Percentiles rank a stretch among this genome's conserved stretches.
phyloP scores from a whole-genome alignment of 2,329 filamentous ascomycete species.

The Metarhizium brunneum region DNA sequence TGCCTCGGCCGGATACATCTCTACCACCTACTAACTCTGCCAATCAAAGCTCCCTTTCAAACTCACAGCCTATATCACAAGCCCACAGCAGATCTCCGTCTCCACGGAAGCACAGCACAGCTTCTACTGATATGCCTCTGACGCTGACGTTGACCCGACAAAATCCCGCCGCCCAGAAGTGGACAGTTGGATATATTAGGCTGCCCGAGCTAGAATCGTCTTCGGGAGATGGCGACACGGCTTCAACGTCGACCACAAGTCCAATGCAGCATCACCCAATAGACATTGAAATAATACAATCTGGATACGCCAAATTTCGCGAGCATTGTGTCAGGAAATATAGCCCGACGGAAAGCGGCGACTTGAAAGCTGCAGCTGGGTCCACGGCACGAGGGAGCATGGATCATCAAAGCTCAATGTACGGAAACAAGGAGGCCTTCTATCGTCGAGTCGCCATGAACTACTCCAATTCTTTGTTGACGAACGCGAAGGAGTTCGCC shows the following conservation, averaged over 20 bases:
- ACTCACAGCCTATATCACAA: background rate
- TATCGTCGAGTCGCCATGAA: conserved; percentile 48
- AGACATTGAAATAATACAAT: conserved; percentile 42
- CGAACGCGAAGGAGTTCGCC: conserved; percentile 26
- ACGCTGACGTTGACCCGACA: conserved; percentile 61
- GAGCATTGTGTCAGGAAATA: no score
- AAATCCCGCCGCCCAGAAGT: conserved; percentile 61
- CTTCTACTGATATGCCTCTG: conserved; percentile 29
- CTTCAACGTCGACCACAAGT: background rate
- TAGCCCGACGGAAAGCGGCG: no score
- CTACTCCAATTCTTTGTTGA: conserved; percentile 41
- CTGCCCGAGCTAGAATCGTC: conserved; percentile 19
- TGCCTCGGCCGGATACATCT: background rate
- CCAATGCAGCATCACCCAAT: conserved; percentile 30
- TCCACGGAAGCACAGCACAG: conserved; percentile 18
- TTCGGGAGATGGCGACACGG: no score
- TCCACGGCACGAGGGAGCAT: no score
- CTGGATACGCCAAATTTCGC: conserved; percentile 49
- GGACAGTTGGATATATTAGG: conserved; percentile 60
- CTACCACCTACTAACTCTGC: background rate
- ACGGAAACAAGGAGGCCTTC: conserved; percentile 24
- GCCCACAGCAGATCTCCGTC: conserved; percentile 24
- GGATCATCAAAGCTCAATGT: no score
- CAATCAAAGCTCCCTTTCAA: background rate
- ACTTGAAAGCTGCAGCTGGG: no score